Conservation (phyloP, 345 rosid species). For the Streptanthus diversifolius region DNA sequence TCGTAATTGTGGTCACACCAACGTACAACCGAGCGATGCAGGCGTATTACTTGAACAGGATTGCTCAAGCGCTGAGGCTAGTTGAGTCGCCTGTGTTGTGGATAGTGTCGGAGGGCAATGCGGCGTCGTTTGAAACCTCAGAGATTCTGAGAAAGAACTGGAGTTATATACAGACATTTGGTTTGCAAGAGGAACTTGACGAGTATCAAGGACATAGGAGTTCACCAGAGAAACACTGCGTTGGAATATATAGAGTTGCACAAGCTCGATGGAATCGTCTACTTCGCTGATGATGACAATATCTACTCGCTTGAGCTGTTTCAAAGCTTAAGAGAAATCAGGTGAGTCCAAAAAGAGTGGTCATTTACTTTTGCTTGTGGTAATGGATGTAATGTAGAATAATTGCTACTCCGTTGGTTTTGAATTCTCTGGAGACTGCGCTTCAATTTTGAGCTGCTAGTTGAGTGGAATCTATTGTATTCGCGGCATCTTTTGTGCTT, state of each 20-base stretch:
- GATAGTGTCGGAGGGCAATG: conserved; percentile 79
- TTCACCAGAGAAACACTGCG: conserved; percentile 69
- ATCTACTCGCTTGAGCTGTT: conserved; percentile 72
- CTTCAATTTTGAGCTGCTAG: not conserved
- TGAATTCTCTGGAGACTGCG: not conserved
- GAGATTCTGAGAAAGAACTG: conserved; percentile 73
- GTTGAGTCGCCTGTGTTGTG: conserved; percentile 79
- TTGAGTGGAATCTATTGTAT: not conserved
- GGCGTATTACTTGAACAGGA: conserved; percentile 65
- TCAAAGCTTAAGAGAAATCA: conserved; percentile 55
- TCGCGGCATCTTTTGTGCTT: not conserved
- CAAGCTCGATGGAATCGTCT: conserved; percentile 75
- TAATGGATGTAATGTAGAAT: not conserved
- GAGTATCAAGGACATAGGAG: conserved; percentile 63
- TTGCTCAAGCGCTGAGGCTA: conserved; percentile 74
- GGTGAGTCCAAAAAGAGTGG: conserved; percentile 38
- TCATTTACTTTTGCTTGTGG: not conserved
- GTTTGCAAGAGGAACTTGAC: conserved; percentile 51
- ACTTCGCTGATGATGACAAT: conserved; percentile 83
- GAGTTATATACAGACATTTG: conserved; percentile 86
- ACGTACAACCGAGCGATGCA: conserved; percentile 79
- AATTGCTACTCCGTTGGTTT: not conserved
- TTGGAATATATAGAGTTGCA: conserved; percentile 78
- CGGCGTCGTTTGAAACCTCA: conserved; percentile 72
- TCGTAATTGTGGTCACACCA: conserved; percentile 75